These are phyloP conservation scores for Cicer cuneatum DNA, from an alignment of 306 rosid species.

Conservation along the genomic window DNA sequence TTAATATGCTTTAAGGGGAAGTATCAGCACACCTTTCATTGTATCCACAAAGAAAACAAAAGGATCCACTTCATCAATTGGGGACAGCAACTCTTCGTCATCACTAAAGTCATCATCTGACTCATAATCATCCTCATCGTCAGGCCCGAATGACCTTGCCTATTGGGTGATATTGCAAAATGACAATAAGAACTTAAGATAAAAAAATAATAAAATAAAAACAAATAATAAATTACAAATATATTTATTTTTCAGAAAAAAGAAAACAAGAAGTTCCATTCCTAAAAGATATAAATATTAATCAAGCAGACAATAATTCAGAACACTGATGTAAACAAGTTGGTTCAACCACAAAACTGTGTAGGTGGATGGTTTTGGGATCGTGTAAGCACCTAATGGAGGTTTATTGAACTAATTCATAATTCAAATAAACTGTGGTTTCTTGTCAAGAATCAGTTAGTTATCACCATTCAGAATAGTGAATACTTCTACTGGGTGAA, in stretches of 20 bases:
- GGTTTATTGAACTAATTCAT: neutral
- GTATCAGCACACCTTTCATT: constrained; percentile 63
- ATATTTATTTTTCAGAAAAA: neutral
- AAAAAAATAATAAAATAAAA: constrained; percentile 8
- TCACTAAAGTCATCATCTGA: constrained; percentile 82
- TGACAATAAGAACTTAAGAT: constrained; percentile 17
- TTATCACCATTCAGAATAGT: neutral
- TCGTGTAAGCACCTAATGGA: constrained; percentile 17
- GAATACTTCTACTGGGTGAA: constrained; percentile 7
- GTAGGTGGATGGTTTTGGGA: neutral
- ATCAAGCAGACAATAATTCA: constrained; percentile 8
- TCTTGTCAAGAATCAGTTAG: neutral
- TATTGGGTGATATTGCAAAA: constrained; percentile 40
- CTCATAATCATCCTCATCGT: constrained; percentile 64
- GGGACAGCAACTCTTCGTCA: constrained; percentile 91
- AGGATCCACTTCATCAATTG: constrained; percentile 96
- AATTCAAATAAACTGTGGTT: constrained; percentile 8
- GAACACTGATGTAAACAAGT: constrained; percentile 5
- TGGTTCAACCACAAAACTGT: constrained; percentile 10
- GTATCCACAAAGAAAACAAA: constrained; percentile 86
- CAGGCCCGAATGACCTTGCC: constrained; percentile 72
- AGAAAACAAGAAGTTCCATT: constrained; percentile 10
- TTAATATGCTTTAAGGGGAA: neutral
- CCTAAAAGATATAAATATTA: constrained; percentile 5
- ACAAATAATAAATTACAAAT: neutral